Evolutionary conservation across 1,284 basidiomycete genomes (phyloP).

Genomic region (Butyriboletus appendiculatus): DNA sequence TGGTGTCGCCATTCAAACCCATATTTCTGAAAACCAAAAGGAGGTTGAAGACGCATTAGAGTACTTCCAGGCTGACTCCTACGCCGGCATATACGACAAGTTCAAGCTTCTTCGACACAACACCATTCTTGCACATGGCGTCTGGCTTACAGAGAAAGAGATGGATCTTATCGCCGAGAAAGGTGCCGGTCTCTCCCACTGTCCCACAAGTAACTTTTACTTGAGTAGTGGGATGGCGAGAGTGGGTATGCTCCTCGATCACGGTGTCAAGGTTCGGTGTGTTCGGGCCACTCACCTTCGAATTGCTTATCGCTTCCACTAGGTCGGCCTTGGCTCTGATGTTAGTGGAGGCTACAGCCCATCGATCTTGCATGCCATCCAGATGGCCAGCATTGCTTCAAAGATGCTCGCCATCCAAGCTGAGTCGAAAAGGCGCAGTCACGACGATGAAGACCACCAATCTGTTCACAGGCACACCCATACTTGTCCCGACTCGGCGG

Average conservation of each 20-base stretch:
- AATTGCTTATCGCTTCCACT: conserved; percentile 8
- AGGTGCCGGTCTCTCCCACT: conserved; percentile 86
- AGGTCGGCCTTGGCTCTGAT: conserved; percentile 91
- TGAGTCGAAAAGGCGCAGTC: conserved; percentile 7
- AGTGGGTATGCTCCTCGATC: conserved; percentile 79
- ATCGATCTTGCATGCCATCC: conserved; percentile 83
- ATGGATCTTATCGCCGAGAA: conserved; percentile 68
- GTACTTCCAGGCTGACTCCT: conserved; percentile 68
- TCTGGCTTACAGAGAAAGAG: conserved; percentile 78
- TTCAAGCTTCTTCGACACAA: conserved; percentile 76
- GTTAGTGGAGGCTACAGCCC: conserved; percentile 88
- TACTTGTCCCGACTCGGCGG: neutral
- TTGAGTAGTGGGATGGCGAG: conserved; percentile 82
- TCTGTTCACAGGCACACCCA: neutral
- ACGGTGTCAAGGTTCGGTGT: conserved; percentile 75
- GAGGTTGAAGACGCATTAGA: conserved; percentile 73
- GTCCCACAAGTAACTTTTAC: conserved; percentile 93
- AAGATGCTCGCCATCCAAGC: conserved; percentile 64
- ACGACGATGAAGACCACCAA: conserved; percentile 8
- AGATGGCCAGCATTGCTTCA: conserved; percentile 81
- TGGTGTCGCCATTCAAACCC: conserved; percentile 84
- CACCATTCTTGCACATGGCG: conserved; percentile 91
- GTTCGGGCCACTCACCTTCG: neutral
- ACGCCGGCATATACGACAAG: conserved; percentile 82
- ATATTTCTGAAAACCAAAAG: conserved; percentile 83